phyloP scores from a whole-genome alignment of 2,329 filamentous ascomycete species.

The Cladophialophora immunda region DNA sequence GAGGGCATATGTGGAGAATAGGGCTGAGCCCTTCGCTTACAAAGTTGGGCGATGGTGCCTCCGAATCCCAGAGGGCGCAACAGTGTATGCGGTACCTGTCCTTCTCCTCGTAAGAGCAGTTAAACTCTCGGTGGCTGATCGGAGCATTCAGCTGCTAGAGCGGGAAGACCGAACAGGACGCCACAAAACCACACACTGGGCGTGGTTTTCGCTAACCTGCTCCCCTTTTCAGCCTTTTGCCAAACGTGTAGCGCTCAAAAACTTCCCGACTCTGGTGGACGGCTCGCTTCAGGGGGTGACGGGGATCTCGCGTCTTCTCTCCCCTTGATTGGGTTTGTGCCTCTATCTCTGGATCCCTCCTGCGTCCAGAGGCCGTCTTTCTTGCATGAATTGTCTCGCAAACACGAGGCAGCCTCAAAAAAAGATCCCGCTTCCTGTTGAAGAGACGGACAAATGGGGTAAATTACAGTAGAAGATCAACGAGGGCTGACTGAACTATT shows the following conservation, averaged over 20 bases:
- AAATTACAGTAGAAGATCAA: neutral
- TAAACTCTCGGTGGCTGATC: neutral
- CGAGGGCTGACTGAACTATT: neutral
- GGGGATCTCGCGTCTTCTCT: neutral
- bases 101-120: neutral
- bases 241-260: neutral
- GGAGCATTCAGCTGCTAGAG: neutral
- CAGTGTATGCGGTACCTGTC: neutral
- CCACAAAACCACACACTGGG: neutral
- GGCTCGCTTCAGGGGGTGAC: neutral
- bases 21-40: slow-evolving; percentile 9
- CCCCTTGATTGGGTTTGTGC: neutral
- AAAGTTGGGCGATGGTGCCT: neutral
- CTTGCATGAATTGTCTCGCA: slow-evolving; percentile 7
- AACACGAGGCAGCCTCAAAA: neutral
- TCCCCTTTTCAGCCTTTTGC: neutral
- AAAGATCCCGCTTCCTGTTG: neutral
- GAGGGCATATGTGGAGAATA: neutral
- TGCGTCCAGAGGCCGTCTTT: neutral
- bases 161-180: neutral
- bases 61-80: too few relatives aligned
- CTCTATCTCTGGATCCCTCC: slow-evolving; percentile 18
- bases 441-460: neutral
- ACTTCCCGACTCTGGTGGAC: neutral
- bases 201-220: neutral